These are phyloP conservation scores for Hibiscus trionum DNA, from an alignment of 345 rosid species.

Conservation along the genomic window DNA sequence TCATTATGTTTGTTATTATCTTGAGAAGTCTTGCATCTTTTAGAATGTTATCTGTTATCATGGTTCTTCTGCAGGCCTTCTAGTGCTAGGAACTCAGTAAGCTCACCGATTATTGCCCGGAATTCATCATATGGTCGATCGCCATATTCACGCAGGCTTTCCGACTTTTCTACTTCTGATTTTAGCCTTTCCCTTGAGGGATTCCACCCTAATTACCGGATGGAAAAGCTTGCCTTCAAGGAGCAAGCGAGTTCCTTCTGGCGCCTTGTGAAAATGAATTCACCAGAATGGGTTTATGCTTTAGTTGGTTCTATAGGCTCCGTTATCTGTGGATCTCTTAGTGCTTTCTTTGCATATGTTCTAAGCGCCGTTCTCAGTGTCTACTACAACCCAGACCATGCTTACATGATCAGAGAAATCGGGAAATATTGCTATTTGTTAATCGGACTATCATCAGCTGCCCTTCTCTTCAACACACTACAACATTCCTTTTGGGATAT, in stretches of 20 bases:
- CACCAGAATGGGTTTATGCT: conserved; percentile 96
- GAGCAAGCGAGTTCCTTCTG: conserved; percentile 95
- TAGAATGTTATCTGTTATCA: not conserved
- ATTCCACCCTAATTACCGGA: conserved; percentile 59
- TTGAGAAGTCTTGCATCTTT: not conserved
- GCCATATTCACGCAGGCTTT: conserved; percentile 86
- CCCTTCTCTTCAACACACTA: conserved; percentile 80
- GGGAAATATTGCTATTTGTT: conserved; percentile 82
- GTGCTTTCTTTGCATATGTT: conserved; percentile 93
- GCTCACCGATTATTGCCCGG: conserved; percentile 91
- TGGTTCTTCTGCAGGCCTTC: conserved; percentile 69
- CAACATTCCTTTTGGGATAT: conserved; percentile 99
- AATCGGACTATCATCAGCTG: conserved; percentile 93
- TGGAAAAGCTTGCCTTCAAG: conserved; percentile 84
- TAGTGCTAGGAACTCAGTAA: conserved; percentile 94
- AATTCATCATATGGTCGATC: conserved; percentile 96
- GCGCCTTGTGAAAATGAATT: conserved; percentile 93
- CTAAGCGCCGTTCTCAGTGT: conserved; percentile 89
- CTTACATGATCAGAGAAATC: conserved; percentile 77
- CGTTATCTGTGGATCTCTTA: conserved; percentile 77
- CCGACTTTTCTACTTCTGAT: conserved; percentile 98
- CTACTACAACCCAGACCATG: conserved; percentile 80
- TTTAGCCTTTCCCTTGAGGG: conserved; percentile 85
- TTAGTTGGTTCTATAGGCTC: conserved; percentile 86
- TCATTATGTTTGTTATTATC: not conserved